These are phyloP conservation scores for Termitomyces sp. DNA, from an alignment of 768 basidiomycete genomes.

Conservation along the genomic window DNA sequence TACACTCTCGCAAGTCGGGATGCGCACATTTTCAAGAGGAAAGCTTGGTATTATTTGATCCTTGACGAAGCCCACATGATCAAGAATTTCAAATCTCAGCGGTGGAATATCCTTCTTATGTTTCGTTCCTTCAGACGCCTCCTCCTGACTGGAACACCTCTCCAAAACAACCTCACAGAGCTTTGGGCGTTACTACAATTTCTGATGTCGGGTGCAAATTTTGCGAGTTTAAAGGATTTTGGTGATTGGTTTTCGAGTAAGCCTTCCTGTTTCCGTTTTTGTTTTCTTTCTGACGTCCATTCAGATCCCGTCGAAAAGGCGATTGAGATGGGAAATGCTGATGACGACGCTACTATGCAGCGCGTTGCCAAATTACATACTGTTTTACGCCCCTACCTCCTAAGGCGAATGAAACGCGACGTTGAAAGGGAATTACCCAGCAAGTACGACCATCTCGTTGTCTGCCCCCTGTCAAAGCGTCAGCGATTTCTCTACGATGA, in stretches of 20 bases:
- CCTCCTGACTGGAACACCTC: constrained; percentile 90
- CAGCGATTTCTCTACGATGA: constrained; percentile 96
- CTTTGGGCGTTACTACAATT: constrained; percentile 95
- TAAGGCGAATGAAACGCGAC: constrained; percentile 95
- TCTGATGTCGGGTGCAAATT: constrained; percentile 82
- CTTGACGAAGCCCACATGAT: constrained; percentile 97
- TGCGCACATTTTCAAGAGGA: constrained; percentile 86
- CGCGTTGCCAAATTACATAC: constrained; percentile 86
- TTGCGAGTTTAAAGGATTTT: constrained; percentile 91
- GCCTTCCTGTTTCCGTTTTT: constrained; percentile 21
- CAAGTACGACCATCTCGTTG: constrained; percentile 86
- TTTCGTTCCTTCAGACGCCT: constrained; percentile 84
- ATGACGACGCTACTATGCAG: constrained; percentile 81
- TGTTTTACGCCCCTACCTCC: constrained; percentile 92
- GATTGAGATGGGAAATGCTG: constrained; percentile 72
- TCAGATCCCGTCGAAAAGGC: constrained; percentile 91
- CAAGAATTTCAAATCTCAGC: constrained; percentile 92
- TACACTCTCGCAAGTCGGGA: constrained; percentile 92
- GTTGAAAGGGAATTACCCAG: constrained; percentile 94
- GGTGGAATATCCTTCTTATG: constrained; percentile 89
- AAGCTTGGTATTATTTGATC: constrained; percentile 94
- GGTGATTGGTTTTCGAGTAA: constrained; percentile 94
- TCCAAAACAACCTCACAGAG: constrained; percentile 95
- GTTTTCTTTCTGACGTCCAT: constrained; percentile 1
- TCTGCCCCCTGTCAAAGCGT: constrained; percentile 85